Base-by-base conservation (phyloP, 306 rosid species). In the Malus asiatica region DNA sequence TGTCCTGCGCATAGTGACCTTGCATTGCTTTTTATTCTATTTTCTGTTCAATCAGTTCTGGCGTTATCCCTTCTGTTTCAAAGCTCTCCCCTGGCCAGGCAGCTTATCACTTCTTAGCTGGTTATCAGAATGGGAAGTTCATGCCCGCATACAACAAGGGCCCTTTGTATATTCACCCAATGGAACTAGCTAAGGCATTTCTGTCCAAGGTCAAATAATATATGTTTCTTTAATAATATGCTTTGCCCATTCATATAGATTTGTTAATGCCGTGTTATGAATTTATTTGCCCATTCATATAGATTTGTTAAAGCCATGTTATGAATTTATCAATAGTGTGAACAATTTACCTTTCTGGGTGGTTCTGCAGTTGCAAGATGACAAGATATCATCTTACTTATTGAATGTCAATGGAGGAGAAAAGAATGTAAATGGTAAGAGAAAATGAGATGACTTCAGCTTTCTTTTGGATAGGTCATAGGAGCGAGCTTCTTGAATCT, bases 31-130 rank as follows among this genome's bases (percentile, higher is more conserved):
- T 60, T 9, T 60, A 11, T 25, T 22, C 4, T 60, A 10, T 22
- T 25, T 25, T 81, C 75, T 70, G 16, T 77, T 70, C 53, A 81
- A 71, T 72, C 78, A 87, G 86, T 67, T 77, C 81, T 20, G 77
- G 75, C 67, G 29, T 71, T 46, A 82, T 84, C 76, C 90, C 86
- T 44, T 8, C 81, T 38, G 65, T 77, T 46, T 87, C 87, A 71
- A 84, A 72, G 85, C 88, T 84, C 62, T 78, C 78, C 42, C 85
- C 85, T 71, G 83, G 83, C 44, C 90, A 84, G 75, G 90, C 86
- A 29, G 90, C 88, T 29, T 87, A 77, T 77, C 90, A 87, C 73
- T 82, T 84, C 71, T 63, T 87, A 58, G 84, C 86, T 22, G 85
- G 88, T 66, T 80, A 84, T 80, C 90, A 82, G 66, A 78, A 82